A percentile compares a stretch with the other conserved stretches of the same genome.
Evolutionary conservation across 2,329 filamentous ascomycete species (phyloP).

Genomic region (Alternaria sp.): DNA sequence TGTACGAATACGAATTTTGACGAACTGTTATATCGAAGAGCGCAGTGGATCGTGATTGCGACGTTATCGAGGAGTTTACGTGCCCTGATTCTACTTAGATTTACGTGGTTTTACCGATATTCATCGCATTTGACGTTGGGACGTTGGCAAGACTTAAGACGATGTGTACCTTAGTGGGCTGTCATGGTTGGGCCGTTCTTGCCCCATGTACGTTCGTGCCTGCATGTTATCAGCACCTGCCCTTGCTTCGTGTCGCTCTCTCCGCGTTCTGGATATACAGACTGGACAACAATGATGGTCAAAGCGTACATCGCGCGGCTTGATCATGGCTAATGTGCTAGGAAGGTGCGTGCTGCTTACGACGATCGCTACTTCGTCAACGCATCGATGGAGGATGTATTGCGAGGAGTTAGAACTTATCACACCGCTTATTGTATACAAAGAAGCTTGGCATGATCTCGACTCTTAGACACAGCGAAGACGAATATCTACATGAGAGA

Average conservation of each 20-base stretch:
- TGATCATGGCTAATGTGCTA: background rate
- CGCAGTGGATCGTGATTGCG: background rate
- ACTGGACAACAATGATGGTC: background rate
- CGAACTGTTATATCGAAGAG: background rate
- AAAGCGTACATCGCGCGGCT: background rate
- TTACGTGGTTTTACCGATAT: too few species aligned
- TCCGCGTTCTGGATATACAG: accelerated
- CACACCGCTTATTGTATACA: background rate
- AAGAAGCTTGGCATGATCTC: background rate
- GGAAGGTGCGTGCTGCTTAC: background rate
- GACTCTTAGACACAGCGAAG: background rate
- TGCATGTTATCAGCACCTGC: background rate
- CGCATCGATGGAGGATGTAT: background rate
- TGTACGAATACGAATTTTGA: slow-evolving; percentile 14
- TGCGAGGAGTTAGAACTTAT: background rate
- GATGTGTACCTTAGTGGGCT: too few species aligned
- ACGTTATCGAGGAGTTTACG: background rate
- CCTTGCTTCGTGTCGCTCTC: background rate
- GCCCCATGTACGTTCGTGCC: background rate
- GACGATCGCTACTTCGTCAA: background rate
- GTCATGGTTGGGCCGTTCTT: background rate
- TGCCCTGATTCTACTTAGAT: accelerated
- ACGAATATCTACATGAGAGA: background rate
- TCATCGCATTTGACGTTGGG: too few species aligned
- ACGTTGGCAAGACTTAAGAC: background rate